Conservation (phyloP, 257 asterid species). For the Solanum chaucha region DNA sequence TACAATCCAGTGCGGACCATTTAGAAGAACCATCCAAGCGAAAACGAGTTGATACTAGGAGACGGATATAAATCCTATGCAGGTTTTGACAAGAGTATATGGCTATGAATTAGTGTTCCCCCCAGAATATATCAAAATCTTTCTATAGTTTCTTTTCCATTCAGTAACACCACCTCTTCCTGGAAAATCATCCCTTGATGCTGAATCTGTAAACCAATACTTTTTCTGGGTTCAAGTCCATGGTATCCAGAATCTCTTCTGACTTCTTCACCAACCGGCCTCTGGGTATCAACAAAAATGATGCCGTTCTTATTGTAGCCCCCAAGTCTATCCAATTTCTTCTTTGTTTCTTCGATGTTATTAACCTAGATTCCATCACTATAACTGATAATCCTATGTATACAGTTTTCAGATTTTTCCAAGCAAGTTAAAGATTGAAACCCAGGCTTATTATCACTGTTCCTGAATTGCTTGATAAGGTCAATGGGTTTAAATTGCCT, state of each 20-base stretch:
- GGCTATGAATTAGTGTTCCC: neutral
- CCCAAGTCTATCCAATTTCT: slow-evolving; percentile 29
- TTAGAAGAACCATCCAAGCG: slow-evolving; percentile 48
- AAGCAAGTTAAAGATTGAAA: slow-evolving; percentile 17
- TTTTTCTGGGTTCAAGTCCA: slow-evolving; percentile 11
- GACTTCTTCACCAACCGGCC: slow-evolving; percentile 12
- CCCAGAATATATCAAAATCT: neutral
- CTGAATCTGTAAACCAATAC: slow-evolving; percentile 14
- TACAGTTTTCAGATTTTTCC: slow-evolving; percentile 13
- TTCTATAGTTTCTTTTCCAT: slow-evolving; percentile 18
- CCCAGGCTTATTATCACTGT: slow-evolving; percentile 24
- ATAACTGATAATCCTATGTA: slow-evolving; percentile 20
- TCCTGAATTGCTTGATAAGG: slow-evolving; percentile 12
- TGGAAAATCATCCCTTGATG: slow-evolving; percentile 22
- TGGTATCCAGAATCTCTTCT: slow-evolving; percentile 5
- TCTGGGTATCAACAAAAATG: slow-evolving; percentile 14
- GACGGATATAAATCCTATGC: neutral
- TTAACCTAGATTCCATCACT: slow-evolving; percentile 19
- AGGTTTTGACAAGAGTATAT: neutral
- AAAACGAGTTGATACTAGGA: slow-evolving; percentile 22
- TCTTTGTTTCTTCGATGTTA: slow-evolving; percentile 13
- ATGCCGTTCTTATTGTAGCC: slow-evolving; percentile 15
- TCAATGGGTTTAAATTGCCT: slow-evolving; percentile 18
- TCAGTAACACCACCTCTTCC: slow-evolving; percentile 14
- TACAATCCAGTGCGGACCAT: slow-evolving; percentile 33